These are phyloP conservation scores for Fusarium penzigii DNA, from an alignment of 2,329 filamentous ascomycete genomes.

Conservation along the genomic window DNA sequence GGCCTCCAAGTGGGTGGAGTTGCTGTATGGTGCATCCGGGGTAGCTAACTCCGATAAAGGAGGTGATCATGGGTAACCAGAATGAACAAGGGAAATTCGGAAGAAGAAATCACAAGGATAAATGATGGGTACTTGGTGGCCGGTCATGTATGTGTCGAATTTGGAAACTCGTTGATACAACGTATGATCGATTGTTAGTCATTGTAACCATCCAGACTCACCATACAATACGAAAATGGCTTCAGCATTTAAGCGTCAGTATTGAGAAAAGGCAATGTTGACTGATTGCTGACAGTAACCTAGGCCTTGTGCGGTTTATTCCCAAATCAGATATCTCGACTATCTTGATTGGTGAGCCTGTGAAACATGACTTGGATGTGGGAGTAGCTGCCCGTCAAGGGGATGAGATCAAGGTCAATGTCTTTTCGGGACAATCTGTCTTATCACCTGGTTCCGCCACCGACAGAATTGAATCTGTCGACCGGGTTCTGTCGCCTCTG, in stretches of 20 bases:
- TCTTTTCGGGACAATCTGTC: constrained; percentile 59
- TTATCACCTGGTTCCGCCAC: constrained; percentile 54
- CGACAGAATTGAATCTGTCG: constrained; percentile 44
- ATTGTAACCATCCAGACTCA: too few relatives aligned
- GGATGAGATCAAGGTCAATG: constrained; percentile 53
- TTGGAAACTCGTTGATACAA: too few relatives aligned
- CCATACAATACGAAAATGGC: constrained; percentile 68
- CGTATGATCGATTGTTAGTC: too few relatives aligned
- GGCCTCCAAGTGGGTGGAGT: too few relatives aligned
- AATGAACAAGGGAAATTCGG: too few relatives aligned
- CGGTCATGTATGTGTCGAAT: too few relatives aligned
- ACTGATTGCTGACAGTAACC: constrained; percentile 56
- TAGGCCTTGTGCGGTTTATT: constrained; percentile 61
- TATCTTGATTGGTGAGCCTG: constrained; percentile 56
- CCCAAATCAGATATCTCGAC: constrained; percentile 49
- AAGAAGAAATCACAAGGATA: too few relatives aligned
- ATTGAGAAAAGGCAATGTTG: constrained; percentile 49
- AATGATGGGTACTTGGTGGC: too few relatives aligned
- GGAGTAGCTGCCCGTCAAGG: constrained; percentile 57
- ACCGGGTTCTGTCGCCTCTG: constrained; percentile 46
- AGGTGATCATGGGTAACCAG: too few relatives aligned
- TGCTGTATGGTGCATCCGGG: too few relatives aligned
- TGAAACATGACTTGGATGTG: constrained; percentile 53
- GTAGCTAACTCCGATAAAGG: too few relatives aligned
- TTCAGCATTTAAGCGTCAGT: constrained; percentile 74